These are phyloP conservation scores for Asterionellopsis glacialis DNA, from an alignment of 108 stramenopile species.

Conservation along the genomic window DNA sequence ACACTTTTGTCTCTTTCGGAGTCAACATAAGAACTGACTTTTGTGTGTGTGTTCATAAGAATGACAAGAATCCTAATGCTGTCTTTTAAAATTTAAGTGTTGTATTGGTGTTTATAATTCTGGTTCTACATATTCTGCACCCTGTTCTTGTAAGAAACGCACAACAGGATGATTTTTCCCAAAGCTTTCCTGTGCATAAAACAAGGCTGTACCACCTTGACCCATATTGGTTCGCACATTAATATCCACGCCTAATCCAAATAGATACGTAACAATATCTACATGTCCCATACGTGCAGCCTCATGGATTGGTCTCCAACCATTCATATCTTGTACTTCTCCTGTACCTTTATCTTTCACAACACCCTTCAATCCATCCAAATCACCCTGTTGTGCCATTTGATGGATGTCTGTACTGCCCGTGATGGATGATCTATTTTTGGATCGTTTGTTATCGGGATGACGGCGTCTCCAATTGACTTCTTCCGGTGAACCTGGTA, in stretches of 20 bases:
- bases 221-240: conserved; percentile 46
- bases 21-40: no score
- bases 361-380: conserved; percentile 20
- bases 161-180: conserved; percentile 64
- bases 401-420: conserved; percentile 64
- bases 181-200: conserved; percentile 51
- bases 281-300: conserved; percentile 69
- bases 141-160: conserved; percentile 52
- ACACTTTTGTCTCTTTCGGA: no score
- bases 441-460: conserved; percentile 23
- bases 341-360: conserved; percentile 6
- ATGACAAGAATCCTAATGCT: no score
- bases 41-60: no score
- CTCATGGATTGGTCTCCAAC: conserved; percentile 84
- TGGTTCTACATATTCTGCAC: conserved; percentile 69
- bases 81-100: no score
- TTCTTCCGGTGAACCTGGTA: conserved; percentile 58
- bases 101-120: conserved; percentile 64
- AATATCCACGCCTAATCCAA: conserved; percentile 68
- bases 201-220: conserved; percentile 60
- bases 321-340: conserved; percentile 53
- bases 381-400: conserved; percentile 63
- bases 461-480: conserved; percentile 50
- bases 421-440: conserved; percentile 36
- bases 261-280: conserved; percentile 62